Percentiles rank a stretch among this genome's conserved stretches.
phyloP scores from a whole-genome alignment of 192 early-diverging fungal genomes.

The Podochytrium sp. region DNA sequence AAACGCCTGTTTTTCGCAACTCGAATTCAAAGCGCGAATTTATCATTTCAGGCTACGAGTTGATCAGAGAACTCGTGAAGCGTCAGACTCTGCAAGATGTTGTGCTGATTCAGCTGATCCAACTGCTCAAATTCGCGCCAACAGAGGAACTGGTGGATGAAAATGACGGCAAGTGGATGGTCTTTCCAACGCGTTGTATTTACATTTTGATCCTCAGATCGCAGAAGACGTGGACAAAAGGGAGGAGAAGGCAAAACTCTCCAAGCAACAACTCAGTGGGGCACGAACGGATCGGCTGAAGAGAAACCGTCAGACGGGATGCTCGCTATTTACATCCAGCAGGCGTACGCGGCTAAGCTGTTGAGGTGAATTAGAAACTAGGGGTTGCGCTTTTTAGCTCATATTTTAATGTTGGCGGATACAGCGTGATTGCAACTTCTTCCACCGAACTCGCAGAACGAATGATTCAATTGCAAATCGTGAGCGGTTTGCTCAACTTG shows the following conservation, averaged over 20 bases:
- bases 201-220: constrained; percentile 29
- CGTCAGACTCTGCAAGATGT: constrained; percentile 54
- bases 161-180: constrained; percentile 5
- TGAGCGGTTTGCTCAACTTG: constrained; percentile 57
- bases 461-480: constrained; percentile 57
- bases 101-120: constrained; percentile 53
- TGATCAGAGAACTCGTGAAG: constrained; percentile 50
- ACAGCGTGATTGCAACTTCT: constrained; percentile 56
- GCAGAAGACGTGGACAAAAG: constrained; percentile 37
- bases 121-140: constrained; percentile 44
- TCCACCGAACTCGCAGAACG: constrained; percentile 51
- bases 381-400: no score
- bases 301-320: constrained; percentile 46
- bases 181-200: not conserved
- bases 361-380: constrained; percentile 48
- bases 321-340: constrained; percentile 57
- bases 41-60: constrained; percentile 52
- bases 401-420: constrained; percentile 14
- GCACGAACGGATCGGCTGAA: constrained; percentile 35
- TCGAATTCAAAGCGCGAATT: constrained; percentile 1
- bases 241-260: constrained; percentile 39
- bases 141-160: constrained; percentile 50
- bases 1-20: not conserved
- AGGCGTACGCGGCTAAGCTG: constrained; percentile 63
- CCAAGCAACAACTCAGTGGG: constrained; percentile 41